Conservation (phyloP, 2,329 filamentous ascomycete species). For the Colletotrichum brevisporum region DNA sequence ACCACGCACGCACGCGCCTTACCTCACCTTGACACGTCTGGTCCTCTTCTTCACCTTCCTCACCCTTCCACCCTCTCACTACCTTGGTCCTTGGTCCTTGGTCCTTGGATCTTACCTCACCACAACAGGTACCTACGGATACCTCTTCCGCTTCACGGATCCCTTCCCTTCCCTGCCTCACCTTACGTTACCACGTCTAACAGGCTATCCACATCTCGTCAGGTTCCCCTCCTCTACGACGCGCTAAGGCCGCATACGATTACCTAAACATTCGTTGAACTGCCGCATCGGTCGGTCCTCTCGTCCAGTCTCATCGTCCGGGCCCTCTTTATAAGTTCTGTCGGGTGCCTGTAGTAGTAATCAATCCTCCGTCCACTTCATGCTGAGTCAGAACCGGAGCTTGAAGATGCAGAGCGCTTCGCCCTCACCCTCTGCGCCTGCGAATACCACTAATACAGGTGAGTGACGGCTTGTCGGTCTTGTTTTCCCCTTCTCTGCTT, state of each 20-base stretch:
- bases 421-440: constrained; percentile 39
- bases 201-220: constrained; percentile 34
- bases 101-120: constrained; percentile 31
- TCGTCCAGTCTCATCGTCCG: constrained; percentile 39
- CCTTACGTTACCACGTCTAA: constrained; percentile 37
- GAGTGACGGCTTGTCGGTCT: constrained; percentile 26
- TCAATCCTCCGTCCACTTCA: constrained; percentile 42
- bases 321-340: constrained; percentile 41
- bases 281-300: constrained; percentile 39
- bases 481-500: constrained; percentile 24
- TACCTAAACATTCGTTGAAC: constrained; percentile 39
- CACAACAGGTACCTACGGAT: constrained; percentile 15
- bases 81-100: constrained; percentile 15
- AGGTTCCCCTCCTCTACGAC: constrained; percentile 41
- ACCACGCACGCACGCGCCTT: constrained; percentile 10
- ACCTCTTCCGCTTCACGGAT: constrained; percentile 20
- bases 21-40: constrained; percentile 9
- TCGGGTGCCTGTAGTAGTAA: constrained; percentile 42
- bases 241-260: constrained; percentile 40
- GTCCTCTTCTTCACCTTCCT: constrained; percentile 1
- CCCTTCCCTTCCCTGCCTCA: constrained; percentile 22
- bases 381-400: constrained; percentile 43
- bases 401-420: constrained; percentile 42
- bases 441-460: constrained; percentile 42
- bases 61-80: constrained; percentile 1